Conservation (phyloP, 305 asterid species). For the Fraxinus floribunda region DNA sequence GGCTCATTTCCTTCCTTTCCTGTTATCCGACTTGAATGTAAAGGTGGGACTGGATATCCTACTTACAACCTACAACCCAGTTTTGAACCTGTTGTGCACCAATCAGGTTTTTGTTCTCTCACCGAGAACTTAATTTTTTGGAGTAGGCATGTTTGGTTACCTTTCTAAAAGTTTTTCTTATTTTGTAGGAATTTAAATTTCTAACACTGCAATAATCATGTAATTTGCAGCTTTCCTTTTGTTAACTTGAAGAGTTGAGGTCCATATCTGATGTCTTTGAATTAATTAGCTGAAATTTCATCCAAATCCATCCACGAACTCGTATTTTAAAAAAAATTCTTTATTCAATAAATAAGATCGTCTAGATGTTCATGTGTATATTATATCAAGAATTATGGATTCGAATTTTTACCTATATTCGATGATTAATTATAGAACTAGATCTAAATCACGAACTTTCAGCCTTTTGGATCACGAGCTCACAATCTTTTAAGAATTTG, state of each 20-base stretch:
- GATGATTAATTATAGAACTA: no score
- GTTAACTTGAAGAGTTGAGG: background rate
- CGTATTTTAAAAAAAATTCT: background rate
- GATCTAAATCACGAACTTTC: no score
- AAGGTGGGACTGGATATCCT: background rate
- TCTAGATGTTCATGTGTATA: no score
- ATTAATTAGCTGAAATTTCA: background rate
- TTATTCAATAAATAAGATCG: no score
- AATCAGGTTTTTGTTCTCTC: background rate
- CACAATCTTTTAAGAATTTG: no score
- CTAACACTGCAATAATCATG: background rate
- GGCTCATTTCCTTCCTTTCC: background rate
- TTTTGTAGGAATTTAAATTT: background rate
- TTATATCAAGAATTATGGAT: no score
- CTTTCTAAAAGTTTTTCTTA: background rate
- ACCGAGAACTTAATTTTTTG: background rate
- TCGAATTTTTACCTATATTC: no score
- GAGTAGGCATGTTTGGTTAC: background rate
- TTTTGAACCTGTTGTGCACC: background rate
- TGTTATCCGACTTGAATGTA: background rate
- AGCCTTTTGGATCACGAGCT: no score
- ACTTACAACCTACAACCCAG: background rate
- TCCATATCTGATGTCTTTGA: background rate
- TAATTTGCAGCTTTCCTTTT: background rate
- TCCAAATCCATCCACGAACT: background rate